phyloP scores from a whole-genome alignment of 257 asterid species.

The Solanum sparsipilum region DNA sequence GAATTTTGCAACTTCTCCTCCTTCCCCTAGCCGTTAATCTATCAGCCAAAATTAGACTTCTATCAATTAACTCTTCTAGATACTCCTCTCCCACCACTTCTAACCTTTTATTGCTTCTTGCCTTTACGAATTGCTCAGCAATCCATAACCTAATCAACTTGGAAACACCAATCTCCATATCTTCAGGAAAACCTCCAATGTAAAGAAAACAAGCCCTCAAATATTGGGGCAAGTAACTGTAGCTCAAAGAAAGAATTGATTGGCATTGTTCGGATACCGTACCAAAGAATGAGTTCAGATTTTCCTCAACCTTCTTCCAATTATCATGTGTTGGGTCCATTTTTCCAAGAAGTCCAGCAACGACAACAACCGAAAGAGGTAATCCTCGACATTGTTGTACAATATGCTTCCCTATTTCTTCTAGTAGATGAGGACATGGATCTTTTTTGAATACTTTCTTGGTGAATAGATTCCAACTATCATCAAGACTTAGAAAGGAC shows the following conservation, averaged over 20 bases:
- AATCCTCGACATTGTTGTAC: no score
- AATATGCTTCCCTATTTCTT: neutral
- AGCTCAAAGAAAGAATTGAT: no score
- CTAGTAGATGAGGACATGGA: neutral
- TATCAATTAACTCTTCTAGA: neutral
- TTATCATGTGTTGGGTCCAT: no score
- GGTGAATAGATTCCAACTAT: neutral
- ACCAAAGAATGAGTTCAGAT: no score
- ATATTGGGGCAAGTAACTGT: no score
- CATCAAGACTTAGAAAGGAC: neutral
- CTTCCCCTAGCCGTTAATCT: neutral
- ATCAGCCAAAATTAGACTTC: neutral
- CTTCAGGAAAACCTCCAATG: neutral
- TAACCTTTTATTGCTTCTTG: neutral
- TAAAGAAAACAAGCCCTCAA: no score
- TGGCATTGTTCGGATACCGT: no score
- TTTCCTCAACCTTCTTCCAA: no score
- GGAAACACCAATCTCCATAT: neutral
- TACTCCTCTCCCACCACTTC: neutral
- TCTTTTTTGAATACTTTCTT: neutral
- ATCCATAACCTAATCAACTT: neutral
- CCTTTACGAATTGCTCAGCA: constrained; percentile 1
- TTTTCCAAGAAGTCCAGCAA: no score
- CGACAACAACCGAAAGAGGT: no score
- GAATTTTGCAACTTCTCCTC: neutral